Evolutionary conservation across 495 filamentous ascomycete species (phyloP).

Genomic region (Podospora bellae-mahoneyi): DNA sequence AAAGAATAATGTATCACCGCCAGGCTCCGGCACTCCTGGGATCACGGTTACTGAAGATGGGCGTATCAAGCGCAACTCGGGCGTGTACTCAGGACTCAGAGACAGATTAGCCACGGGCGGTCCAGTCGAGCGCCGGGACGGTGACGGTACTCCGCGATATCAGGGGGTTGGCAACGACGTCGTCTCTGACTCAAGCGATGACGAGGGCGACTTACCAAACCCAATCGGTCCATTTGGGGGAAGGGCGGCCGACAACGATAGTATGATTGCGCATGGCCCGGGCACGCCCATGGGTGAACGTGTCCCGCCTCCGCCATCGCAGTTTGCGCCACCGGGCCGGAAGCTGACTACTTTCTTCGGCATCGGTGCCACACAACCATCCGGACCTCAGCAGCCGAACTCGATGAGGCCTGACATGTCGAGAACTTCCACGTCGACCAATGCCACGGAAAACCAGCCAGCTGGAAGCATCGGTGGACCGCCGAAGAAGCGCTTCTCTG

Average conservation of each 20-base stretch:
- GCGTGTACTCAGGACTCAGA: slow-evolving; percentile 37
- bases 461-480: slow-evolving; percentile 17
- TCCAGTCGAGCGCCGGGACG: slow-evolving; percentile 30
- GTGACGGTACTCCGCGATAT: slow-evolving; percentile 16
- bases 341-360: slow-evolving; percentile 25
- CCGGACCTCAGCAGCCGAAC: slow-evolving; percentile 6
- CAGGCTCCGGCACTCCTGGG: slow-evolving; percentile 13
- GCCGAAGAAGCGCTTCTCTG: slow-evolving; percentile 37
- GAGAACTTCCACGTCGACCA: slow-evolving; percentile 26
- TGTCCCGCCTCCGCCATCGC: slow-evolving; percentile 17
- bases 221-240: slow-evolving; percentile 22
- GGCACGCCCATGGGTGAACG: slow-evolving; percentile 25
- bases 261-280: slow-evolving; percentile 30
- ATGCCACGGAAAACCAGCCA: slow-evolving; percentile 7
- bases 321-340: slow-evolving; percentile 23
- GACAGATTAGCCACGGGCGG: slow-evolving; percentile 31
- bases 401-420: slow-evolving; percentile 16
- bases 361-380: slow-evolving; percentile 12
- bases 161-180: slow-evolving; percentile 31
- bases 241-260: slow-evolving; percentile 27
- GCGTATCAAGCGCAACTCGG: slow-evolving; percentile 36
- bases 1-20: slow-evolving; percentile 24
- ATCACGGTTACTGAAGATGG: slow-evolving; percentile 25
- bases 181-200: slow-evolving; percentile 36
- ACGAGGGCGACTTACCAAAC: slow-evolving; percentile 27